Base-by-base conservation (phyloP, 495 filamentous ascomycete species). In the Podospora pseudopauciseta region DNA sequence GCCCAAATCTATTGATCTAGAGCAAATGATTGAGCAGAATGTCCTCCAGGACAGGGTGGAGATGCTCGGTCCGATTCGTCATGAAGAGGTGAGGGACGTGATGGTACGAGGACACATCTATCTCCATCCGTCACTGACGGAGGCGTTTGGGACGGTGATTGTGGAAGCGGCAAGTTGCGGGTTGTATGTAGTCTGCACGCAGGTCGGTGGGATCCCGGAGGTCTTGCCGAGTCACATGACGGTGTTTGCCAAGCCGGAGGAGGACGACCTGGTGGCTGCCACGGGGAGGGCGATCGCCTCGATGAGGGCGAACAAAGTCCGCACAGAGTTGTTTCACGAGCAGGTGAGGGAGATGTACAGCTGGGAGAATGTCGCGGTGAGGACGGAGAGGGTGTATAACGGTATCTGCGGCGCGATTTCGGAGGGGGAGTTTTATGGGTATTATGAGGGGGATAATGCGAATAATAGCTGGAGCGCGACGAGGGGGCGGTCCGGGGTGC, bases 51-150 rank as follows among this genome's bases (percentile, higher is more conserved):
- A 97, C 77, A 89, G 91, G 44, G 92, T 99, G 5, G 91, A 95
- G 72, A 88, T 98, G 83, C 84, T 98, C 16, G 95, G 95, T 18
- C 87, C 94, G 5, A 87, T 98, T 27, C 88, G 95, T 20, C 95
- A 99, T 76, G 96, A 98, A 75, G 93, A 98, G 71, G 95, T 99
- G 1, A 88, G 95, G 54, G 92, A 98, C 77, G 94, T 99, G n/a
- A 99, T 99, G 95, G 90, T 97, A 11, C 86, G 92, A 61, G 95
- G 95, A 0, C 93, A 99, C 73, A 96, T 99, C 67, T 98, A 98
- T 77, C 87, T 99, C 0, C 94, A 98, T 76, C 96, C 95, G 0
- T 93, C 89, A 32, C 84, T 99, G 39, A 99, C 95, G 0, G 95
- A 99, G 79, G 95, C 95, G 9, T 99, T 99, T 73, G 95, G 95